Conservation (phyloP, 371 early-diverging fungal species). For the Mortierella sp. region DNA sequence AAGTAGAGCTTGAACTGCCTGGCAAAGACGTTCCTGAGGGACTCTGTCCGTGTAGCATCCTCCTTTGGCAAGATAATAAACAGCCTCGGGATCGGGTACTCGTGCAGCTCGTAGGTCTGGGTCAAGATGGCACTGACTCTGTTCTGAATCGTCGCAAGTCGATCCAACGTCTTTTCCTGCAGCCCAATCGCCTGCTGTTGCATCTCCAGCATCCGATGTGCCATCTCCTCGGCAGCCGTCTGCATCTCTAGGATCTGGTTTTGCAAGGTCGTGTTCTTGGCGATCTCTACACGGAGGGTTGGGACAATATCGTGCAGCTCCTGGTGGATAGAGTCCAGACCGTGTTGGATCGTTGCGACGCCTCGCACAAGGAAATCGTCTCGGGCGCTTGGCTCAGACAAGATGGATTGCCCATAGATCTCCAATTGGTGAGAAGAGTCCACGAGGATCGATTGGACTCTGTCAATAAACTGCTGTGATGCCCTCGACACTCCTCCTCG, state of each 20-base stretch:
- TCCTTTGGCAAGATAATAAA: constrained; percentile 31
- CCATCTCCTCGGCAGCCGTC: constrained; percentile 1
- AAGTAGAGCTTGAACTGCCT: constrained; percentile 38
- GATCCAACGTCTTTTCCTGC: constrained; percentile 12
- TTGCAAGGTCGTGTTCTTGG: neutral
- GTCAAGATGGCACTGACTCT: constrained; percentile 12
- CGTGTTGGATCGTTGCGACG: neutral
- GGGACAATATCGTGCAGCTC: neutral
- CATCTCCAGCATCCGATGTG: constrained; percentile 7
- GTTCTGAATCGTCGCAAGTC: constrained; percentile 3
- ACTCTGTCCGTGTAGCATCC: neutral
- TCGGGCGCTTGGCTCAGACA: neutral
- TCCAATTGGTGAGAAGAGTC: neutral
- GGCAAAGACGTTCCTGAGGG: constrained; percentile 6
- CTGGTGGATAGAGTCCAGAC: neutral
- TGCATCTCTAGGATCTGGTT: constrained; percentile 12
- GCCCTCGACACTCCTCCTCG: neutral
- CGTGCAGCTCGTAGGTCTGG: constrained; percentile 20
- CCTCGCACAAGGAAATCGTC: neutral
- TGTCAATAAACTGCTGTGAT: neutral
- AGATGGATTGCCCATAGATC: neutral
- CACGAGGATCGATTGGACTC: neutral
- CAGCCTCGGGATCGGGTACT: constrained; percentile 21
- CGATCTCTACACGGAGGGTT: neutral
- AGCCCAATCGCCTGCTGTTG: constrained; percentile 15